phyloP scores from a whole-genome alignment of 306 rosid genomes.

The Trifolium pratense region DNA sequence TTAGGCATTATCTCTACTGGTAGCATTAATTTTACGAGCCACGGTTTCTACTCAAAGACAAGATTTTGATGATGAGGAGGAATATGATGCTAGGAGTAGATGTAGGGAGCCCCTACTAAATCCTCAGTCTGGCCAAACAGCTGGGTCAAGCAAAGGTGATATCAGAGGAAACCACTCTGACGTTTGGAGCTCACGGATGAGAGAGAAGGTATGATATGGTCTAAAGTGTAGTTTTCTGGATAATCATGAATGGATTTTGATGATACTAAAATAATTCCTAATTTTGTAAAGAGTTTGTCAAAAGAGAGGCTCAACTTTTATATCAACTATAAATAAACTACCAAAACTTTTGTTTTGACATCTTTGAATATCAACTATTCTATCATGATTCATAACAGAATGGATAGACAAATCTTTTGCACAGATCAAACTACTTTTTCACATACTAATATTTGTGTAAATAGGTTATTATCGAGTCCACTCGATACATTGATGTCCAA shows the following conservation, averaged over 20 bases:
- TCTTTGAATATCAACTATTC: constrained; percentile 5
- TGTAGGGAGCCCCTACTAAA: constrained; percentile 72
- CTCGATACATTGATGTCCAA: constrained; percentile 9
- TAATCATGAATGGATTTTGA: constrained; percentile 4
- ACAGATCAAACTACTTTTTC: constrained; percentile 5
- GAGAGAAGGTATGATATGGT: constrained; percentile 77
- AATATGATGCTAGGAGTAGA: constrained; percentile 54
- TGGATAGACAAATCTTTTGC: constrained; percentile 23
- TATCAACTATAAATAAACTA: constrained; percentile 17
- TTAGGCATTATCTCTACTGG: constrained; percentile 76
- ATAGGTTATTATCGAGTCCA: constrained; percentile 9
- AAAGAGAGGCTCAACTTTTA: constrained; percentile 23
- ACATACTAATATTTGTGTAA: neutral
- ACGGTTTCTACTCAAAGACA: constrained; percentile 57
- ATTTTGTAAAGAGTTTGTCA: constrained; percentile 6
- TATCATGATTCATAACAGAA: constrained; percentile 11
- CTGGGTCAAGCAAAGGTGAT: constrained; percentile 61
- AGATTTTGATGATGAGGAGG: constrained; percentile 54
- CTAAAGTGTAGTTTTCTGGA: constrained; percentile 18
- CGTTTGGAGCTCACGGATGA: constrained; percentile 81
- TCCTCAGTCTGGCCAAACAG: constrained; percentile 64
- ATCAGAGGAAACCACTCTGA: constrained; percentile 62
- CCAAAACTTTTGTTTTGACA: constrained; percentile 18
- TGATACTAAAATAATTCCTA: constrained; percentile 12
- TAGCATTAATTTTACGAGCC: constrained; percentile 77